Evolutionary conservation across 2,329 filamentous ascomycete species (phyloP).

Genomic region (Plenodomus tracheiphilus): DNA sequence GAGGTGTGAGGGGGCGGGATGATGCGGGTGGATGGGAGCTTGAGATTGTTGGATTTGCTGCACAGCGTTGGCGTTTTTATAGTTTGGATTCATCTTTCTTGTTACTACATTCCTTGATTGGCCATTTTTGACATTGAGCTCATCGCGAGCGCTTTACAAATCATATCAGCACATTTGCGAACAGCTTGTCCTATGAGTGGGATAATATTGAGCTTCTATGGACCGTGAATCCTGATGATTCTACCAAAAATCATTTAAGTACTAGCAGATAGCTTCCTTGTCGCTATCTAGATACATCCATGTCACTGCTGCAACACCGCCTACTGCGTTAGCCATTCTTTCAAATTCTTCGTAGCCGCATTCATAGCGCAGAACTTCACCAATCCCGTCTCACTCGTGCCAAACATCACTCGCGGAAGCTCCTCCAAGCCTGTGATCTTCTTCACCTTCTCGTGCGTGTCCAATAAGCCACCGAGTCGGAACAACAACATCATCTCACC

Average conservation of each 20-base stretch:
- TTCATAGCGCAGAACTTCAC: constrained; percentile 36
- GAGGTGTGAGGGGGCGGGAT: not conserved
- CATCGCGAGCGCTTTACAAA: too few species aligned
- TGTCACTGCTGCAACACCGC: constrained; percentile 13
- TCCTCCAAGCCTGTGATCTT: constrained; percentile 31
- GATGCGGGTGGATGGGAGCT: too few species aligned
- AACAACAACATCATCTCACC: constrained; percentile 30
- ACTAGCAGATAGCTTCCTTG: too few species aligned
- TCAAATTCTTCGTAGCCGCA: constrained; percentile 21
- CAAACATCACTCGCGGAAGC: constrained; percentile 28
- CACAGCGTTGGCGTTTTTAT: not conserved
- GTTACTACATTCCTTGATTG: too few species aligned
- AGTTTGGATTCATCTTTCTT: too few species aligned
- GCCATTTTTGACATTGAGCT: too few species aligned
- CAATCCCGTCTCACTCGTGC: constrained; percentile 20
- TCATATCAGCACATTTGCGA: too few species aligned
- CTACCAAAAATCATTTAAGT: too few species aligned
- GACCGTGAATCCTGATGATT: too few species aligned
- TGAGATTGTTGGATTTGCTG: not conserved
- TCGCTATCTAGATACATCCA: too few species aligned
- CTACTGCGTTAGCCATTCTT: constrained; percentile 22
- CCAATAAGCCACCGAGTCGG: constrained; percentile 32
- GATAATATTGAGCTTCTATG: too few species aligned
- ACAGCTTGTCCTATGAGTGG: too few species aligned
- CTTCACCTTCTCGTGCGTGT: constrained; percentile 28